Base-by-base conservation (phyloP, 306 rosid genomes). In the Parietaria judaica region DNA sequence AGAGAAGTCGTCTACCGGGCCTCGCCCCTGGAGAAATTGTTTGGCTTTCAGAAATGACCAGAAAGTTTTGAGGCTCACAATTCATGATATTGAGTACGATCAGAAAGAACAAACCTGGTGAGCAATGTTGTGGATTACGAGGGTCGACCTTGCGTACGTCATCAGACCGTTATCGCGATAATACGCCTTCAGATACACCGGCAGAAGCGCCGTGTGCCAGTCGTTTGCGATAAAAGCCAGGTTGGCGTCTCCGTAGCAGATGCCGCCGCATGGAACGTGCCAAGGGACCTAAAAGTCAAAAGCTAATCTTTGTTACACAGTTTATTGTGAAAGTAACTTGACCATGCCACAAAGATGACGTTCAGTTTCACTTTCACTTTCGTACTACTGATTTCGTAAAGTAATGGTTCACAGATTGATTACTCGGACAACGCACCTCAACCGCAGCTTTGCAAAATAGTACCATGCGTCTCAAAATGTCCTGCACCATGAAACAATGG, bases 71-170 rank as follows among this genome's bases (percentile, higher is more conserved):
- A 23, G 31, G 31, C 31, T 23, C 31, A 41, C 6, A 41, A 5
- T 41, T 41, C 7, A 41, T 41, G 7, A 41, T 41, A 41, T 41
- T 41, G 45, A 41, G 9, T 41, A 5, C 7, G 45, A 41, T 41
- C 9, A 41, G 9, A 41, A 41, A 41, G 45, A 41, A 41, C 45
- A 5, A 41, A 91, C 98, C 98, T 94, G 99, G 82, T 88, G 80
- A 61, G 99, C 99, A 67, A 94, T 88, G 90, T 88, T 94, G 72
- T 94, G 99, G 78, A 94, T 94, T 70, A 94, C 99, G 45, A 94
- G 87, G 73, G 83, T 64, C 6, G 97, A 88, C 74, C 99, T 81
- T 41, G 99, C 77, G 68, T 49, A 88, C 47, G 1, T 44, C 99
- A 94, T 94, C 63, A 94, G 64, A 68, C 95, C 97, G 67, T 78